Percentiles rank a stretch among this genome's conserved stretches.
These are phyloP conservation scores for Hirsutella minnesotensis DNA, from an alignment of 2,329 filamentous ascomycete genomes.

Conservation along the genomic window DNA sequence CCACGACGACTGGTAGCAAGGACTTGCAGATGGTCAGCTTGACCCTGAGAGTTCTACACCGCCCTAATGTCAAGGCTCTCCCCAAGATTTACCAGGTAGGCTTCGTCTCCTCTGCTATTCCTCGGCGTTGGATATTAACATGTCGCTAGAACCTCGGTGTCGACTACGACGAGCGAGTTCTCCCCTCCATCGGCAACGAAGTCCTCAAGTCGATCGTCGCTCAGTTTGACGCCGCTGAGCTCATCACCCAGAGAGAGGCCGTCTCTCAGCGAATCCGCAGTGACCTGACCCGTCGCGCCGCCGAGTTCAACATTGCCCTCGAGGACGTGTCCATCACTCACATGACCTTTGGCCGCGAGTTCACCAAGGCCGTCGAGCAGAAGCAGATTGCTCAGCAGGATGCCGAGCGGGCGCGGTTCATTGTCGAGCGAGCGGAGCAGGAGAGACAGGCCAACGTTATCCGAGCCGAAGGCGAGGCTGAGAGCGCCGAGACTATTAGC, in stretches of 20 bases:
- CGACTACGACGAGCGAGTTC: conserved; percentile 97
- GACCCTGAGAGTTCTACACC: conserved; percentile 87
- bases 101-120: background rate
- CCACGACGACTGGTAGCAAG: conserved; percentile 95
- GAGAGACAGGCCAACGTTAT: conserved; percentile 98
- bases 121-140: background rate
- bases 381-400: conserved; percentile 99
- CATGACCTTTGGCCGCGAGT: conserved; percentile 99
- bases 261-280: conserved; percentile 88
- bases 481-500: conserved; percentile 89
- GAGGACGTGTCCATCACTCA: conserved; percentile 99
- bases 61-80: conserved; percentile 82
- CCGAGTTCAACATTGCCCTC: conserved; percentile 97
- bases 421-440: conserved; percentile 97
- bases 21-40: conserved; percentile 99
- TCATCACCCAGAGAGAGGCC: conserved; percentile 97
- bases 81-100: conserved; percentile 96
- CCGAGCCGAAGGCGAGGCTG: conserved; percentile 92
- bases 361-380: conserved; percentile 97
- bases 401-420: conserved; percentile 91
- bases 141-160: conserved; percentile 74
- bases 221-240: conserved; percentile 95
- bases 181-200: conserved; percentile 98
- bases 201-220: conserved; percentile 97
- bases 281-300: conserved; percentile 83